A percentile compares a stretch with the other conserved stretches of the same genome.
Conservation (phyloP, 495 filamentous ascomycete genomes). For the Delitschia confertaspora region DNA sequence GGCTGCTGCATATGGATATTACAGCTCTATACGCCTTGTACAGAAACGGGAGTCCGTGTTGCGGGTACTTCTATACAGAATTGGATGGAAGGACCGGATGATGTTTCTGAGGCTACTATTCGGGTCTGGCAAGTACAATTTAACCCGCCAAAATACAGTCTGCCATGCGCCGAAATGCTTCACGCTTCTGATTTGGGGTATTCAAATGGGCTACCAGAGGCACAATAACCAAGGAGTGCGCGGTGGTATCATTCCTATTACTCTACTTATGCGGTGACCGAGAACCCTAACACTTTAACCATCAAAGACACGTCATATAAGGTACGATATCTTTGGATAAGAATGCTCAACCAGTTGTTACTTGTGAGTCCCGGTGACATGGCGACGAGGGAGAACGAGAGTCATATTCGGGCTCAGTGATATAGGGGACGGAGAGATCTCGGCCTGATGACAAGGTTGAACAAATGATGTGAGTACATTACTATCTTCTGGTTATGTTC, state of each 20-base stretch:
- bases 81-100: too few species aligned
- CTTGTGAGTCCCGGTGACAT: too few species aligned
- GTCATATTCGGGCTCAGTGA: too few species aligned
- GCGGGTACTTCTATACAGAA: too few species aligned
- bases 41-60: constrained; percentile 10
- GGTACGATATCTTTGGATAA: too few species aligned
- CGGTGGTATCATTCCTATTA: constrained; percentile 10
- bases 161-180: constrained; percentile 3
- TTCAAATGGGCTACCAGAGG: constrained; percentile 13
- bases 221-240: constrained; percentile 10
- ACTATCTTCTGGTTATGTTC: too few species aligned
- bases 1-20: constrained; percentile 17
- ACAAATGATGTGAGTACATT: too few species aligned
- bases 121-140: constrained; percentile 21
- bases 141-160: constrained; percentile 12
- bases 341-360: too few species aligned
- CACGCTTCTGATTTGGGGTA: constrained; percentile 13
- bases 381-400: too few species aligned
- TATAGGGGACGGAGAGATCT: too few species aligned
- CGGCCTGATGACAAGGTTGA: too few species aligned
- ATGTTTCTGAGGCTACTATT: neutral
- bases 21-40: constrained; percentile 18
- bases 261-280: constrained; percentile 10
- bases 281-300: constrained; percentile 11
- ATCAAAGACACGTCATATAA: constrained; percentile 6